A percentile compares a stretch with the other conserved stretches of the same genome.
Conservation (phyloP, 1,284 basidiomycete species). For the Anthracocystis walkeri region DNA sequence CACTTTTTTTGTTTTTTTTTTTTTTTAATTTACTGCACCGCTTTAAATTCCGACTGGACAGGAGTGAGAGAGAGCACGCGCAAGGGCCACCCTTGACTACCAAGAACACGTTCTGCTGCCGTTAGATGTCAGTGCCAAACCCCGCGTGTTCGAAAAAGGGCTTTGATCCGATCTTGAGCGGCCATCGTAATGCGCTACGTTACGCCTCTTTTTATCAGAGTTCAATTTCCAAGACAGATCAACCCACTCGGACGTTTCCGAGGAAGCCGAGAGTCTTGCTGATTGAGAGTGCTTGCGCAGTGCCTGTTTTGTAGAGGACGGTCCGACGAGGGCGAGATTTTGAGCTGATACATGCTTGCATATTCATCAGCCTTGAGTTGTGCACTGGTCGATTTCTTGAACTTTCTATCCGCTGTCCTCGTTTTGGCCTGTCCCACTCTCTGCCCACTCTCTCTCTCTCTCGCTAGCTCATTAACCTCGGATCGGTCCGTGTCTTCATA, state of each 20-base stretch:
- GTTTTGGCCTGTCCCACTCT: neutral
- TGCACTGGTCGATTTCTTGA: neutral
- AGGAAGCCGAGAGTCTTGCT: no score
- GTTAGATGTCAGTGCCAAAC: no score
- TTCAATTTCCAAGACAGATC: no score
- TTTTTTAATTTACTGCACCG: no score
- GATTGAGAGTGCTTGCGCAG: no score
- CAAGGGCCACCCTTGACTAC: neutral
- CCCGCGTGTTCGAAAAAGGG: neutral
- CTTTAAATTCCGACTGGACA: slow-evolving; percentile 1
- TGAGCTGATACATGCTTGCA: slow-evolving; percentile 7
- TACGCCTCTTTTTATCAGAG: slow-evolving; percentile 1
- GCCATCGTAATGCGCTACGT: neutral
- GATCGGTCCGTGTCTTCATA: neutral
- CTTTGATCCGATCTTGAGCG: slow-evolving; percentile 11
- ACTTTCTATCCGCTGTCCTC: neutral
- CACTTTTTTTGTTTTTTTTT: neutral
- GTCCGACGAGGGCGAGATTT: neutral
- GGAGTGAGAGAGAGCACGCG: neutral
- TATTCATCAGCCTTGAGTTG: neutral
- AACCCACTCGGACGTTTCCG: no score
- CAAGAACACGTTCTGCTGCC: slow-evolving; percentile 8
- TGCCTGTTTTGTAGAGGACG: neutral
- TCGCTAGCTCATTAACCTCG: neutral
- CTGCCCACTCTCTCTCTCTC: no score